phyloP scores from a whole-genome alignment of 768 basidiomycete genomes.

The Calocybe gangraenosa region DNA sequence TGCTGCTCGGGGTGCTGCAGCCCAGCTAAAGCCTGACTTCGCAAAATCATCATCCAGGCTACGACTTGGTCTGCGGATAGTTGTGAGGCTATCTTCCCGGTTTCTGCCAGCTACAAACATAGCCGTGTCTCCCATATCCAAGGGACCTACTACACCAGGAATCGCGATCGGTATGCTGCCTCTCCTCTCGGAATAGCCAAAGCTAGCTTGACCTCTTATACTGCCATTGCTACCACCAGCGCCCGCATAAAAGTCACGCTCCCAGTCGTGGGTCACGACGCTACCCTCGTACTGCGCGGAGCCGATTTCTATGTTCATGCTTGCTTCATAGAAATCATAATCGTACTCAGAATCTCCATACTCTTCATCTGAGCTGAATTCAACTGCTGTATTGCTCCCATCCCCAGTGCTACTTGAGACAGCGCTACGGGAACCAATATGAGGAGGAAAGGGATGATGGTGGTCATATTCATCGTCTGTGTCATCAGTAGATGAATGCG shows the following conservation, averaged over 20 bases:
- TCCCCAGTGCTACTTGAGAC: slow-evolving; percentile 23
- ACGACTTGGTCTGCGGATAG: slow-evolving; percentile 57
- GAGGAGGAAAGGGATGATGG: slow-evolving; percentile 27
- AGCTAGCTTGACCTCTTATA: slow-evolving; percentile 14
- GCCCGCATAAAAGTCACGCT: slow-evolving; percentile 19
- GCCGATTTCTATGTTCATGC: slow-evolving; percentile 35
- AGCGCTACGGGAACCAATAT: slow-evolving; percentile 18
- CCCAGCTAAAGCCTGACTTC: slow-evolving; percentile 7
- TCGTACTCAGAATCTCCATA: slow-evolving; percentile 34
- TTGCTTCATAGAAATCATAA: slow-evolving; percentile 31
- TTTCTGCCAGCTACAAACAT: slow-evolving; percentile 30
- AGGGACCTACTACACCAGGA: slow-evolving; percentile 29
- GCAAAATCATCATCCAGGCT: slow-evolving; percentile 49
- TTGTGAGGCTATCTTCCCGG: slow-evolving; percentile 55
- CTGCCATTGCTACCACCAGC: slow-evolving; percentile 22
- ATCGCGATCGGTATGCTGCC: slow-evolving; percentile 64
- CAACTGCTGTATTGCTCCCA: slow-evolving; percentile 26
- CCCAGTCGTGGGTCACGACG: slow-evolving; percentile 19
- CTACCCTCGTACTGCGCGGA: slow-evolving; percentile 33
- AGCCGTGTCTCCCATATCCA: slow-evolving; percentile 12
- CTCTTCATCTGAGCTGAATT: slow-evolving; percentile 47
- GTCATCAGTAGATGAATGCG: slow-evolving; percentile 31
- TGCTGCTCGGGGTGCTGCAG: neutral
- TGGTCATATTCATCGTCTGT: slow-evolving; percentile 32
- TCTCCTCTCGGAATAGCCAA: slow-evolving; percentile 28